Conservation (phyloP, 495 filamentous ascomycete species). For the Talaromyces adpressus region DNA sequence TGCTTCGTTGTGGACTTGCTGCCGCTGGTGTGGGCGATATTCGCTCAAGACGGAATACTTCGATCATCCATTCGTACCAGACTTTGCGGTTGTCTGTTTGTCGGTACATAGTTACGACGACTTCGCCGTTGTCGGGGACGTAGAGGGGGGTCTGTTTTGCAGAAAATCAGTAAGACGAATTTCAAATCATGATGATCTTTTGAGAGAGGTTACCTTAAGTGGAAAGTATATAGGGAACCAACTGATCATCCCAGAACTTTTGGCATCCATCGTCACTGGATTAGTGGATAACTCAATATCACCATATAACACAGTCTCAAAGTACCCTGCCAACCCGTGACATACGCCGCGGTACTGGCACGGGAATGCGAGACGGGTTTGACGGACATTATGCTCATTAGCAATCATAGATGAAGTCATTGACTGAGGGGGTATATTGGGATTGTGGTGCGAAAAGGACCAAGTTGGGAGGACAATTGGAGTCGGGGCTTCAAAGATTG, state of each 20-base stretch:
- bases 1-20: conserved; percentile 7
- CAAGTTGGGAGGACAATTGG: conserved; percentile 39
- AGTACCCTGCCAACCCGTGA: conserved; percentile 90
- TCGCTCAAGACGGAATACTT: conserved; percentile 58
- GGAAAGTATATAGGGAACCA: conserved; percentile 99
- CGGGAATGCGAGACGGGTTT: conserved; percentile 66
- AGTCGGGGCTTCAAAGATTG: conserved; percentile 23
- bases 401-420: conserved; percentile 31
- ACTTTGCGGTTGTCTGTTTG: conserved; percentile 92
- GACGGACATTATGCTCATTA: conserved; percentile 85
- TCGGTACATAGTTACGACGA: conserved; percentile 89
- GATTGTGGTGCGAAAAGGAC: conserved; percentile 43
- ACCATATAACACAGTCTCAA: conserved; percentile 84
- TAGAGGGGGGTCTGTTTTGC: conserved; percentile 69
- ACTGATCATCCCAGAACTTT: conserved; percentile 94
- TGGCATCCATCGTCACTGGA: conserved; percentile 83
- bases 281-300: conserved; percentile 85
- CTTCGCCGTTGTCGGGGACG: conserved; percentile 72
- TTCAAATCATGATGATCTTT: background rate
- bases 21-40: conserved; percentile 12
- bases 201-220: conserved; percentile 58
- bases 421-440: conserved; percentile 29
- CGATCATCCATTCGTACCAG: conserved; percentile 98
- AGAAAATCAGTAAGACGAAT: conserved; percentile 10
- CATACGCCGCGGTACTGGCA: conserved; percentile 69